Evolutionary conservation across 305 asterid species (phyloP).

Genomic region (Salvia sclarea): DNA sequence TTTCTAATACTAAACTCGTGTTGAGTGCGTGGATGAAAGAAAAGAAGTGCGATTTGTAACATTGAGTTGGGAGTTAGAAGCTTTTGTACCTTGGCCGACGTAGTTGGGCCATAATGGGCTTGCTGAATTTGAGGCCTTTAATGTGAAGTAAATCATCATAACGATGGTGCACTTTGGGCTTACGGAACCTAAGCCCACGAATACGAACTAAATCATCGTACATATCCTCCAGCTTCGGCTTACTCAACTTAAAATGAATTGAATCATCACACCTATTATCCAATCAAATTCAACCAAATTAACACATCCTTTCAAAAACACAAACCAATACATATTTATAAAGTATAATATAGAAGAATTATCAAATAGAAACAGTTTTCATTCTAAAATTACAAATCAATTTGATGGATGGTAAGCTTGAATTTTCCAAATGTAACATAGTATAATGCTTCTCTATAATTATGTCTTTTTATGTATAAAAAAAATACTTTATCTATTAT

Average conservation of each 20-base stretch:
- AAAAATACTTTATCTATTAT: too few species aligned
- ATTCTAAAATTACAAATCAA: too few species aligned
- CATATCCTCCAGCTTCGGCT: background rate
- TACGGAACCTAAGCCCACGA: background rate
- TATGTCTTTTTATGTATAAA: too few species aligned
- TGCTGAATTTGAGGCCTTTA: background rate
- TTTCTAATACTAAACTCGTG: background rate
- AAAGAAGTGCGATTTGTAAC: too few species aligned
- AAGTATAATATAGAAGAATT: background rate
- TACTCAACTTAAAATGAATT: background rate
- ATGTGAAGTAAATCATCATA: background rate
- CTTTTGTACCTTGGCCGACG: background rate
- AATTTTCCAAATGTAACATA: too few species aligned
- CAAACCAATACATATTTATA: too few species aligned
- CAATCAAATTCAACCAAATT: background rate
- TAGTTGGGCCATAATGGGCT: slow-evolving; percentile 1
- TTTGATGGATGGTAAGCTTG: too few species aligned
- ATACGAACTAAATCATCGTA: background rate
- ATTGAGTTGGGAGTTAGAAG: too few species aligned
- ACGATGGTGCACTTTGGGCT: background rate
- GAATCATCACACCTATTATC: background rate
- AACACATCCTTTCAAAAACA: background rate
- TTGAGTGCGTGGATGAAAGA: background rate
- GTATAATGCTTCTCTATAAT: too few species aligned
- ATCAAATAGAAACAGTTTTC: too few species aligned